Conservation (phyloP, 139 green algal genomes). For the Chloropicon primus region DNA sequence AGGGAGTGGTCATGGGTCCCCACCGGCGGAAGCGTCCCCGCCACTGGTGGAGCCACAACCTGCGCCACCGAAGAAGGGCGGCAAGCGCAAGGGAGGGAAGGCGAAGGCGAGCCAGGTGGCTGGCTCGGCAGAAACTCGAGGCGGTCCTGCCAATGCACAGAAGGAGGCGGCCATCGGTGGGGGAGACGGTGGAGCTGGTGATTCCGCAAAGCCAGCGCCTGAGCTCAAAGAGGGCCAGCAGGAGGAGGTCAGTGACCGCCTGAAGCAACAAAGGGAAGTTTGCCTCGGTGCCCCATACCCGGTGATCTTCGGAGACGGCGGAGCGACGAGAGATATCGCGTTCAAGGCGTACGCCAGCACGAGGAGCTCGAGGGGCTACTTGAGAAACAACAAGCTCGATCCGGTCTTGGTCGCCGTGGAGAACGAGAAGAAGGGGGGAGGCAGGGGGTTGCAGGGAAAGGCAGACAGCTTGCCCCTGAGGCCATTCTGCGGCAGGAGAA, state of each 20-base stretch:
- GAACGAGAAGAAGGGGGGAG: not conserved
- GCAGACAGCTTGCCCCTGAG: not conserved
- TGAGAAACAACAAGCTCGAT: not conserved
- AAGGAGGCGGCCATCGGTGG: no score
- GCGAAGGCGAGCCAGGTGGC: no score
- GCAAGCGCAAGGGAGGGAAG: no score
- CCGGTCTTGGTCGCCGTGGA: not conserved
- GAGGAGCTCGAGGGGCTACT: not conserved
- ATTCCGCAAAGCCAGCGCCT: no score
- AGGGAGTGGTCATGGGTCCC: no score
- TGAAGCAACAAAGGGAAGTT: not conserved
- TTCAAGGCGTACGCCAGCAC: not conserved
- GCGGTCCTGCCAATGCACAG: no score
- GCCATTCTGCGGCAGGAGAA: not conserved
- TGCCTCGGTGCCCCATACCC: not conserved
- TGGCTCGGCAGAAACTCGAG: no score
- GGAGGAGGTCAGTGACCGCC: not conserved
- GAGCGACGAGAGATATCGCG: not conserved
- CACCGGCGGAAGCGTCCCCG: no score
- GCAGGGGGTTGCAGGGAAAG: not conserved
- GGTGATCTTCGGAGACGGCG: not conserved
- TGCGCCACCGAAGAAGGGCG: no score
- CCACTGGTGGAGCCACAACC: no score
- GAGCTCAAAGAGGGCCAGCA: no score
- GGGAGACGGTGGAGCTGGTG: no score